Evolutionary conservation across 345 rosid genomes (phyloP).

Genomic region (Melaleuca alternifolia): DNA sequence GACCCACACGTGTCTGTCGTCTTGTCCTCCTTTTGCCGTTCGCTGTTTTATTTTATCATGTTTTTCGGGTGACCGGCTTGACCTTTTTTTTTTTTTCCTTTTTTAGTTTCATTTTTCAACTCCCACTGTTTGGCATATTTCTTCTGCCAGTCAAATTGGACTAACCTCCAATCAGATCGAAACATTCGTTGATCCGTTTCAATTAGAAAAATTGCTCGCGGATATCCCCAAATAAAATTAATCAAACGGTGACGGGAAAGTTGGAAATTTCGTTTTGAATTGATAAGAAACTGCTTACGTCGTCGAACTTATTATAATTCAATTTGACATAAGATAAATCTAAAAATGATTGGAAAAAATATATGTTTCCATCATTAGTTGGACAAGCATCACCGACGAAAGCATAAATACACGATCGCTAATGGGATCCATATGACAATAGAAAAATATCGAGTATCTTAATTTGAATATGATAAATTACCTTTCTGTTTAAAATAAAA

Average conservation of each 20-base stretch:
- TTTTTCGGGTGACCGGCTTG: neutral
- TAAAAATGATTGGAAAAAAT: neutral
- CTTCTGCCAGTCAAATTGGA: neutral
- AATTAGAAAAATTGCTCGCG: neutral
- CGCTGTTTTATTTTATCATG: neutral
- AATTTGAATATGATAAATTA: no score
- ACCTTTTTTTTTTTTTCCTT: neutral
- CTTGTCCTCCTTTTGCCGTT: neutral
- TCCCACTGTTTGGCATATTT: neutral
- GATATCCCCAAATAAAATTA: no score
- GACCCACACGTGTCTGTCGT: neutral
- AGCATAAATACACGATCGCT: neutral
- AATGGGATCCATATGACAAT: no score
- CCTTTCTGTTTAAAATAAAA: no score
- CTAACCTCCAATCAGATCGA: neutral
- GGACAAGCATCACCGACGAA: neutral
- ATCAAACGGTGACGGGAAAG: no score
- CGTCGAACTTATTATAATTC: neutral
- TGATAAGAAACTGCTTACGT: accelerated
- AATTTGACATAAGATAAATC: neutral
- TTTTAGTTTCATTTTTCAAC: neutral
- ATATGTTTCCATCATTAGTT: no score
- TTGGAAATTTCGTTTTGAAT: no score
- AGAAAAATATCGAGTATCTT: no score
- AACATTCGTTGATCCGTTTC: neutral